Evolutionary conservation across 345 rosid genomes (phyloP).

Genomic region (Hibiscus mutabilis): DNA sequence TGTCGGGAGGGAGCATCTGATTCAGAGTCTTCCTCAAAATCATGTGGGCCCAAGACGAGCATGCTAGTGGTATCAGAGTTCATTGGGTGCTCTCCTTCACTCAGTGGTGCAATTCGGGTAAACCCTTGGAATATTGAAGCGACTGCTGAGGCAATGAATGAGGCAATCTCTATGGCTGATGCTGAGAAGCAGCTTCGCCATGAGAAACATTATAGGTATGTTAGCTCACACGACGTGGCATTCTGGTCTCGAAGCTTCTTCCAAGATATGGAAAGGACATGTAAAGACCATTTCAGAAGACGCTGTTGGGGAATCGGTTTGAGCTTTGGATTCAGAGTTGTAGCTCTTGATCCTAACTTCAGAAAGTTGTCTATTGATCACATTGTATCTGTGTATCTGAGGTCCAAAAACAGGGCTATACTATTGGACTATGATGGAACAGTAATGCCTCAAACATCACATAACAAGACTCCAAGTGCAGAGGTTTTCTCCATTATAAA

Average conservation of each 20-base stretch:
- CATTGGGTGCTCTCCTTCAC: conserved; percentile 80
- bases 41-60: conserved; percentile 48
- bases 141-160: conserved; percentile 69
- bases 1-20: conserved; percentile 56
- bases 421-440: conserved; percentile 71
- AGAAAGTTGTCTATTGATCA: conserved; percentile 48
- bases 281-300: no score
- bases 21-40: conserved; percentile 26
- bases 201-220: conserved; percentile 55
- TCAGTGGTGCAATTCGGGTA: conserved; percentile 70
- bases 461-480: conserved; percentile 51
- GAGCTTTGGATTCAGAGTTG: conserved; percentile 36
- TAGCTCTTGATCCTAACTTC: conserved; percentile 67
- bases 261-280: no score
- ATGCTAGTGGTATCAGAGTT: conserved; percentile 75
- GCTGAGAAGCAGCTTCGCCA: conserved; percentile 74
- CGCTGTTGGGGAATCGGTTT: no score
- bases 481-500: conserved; percentile 47
- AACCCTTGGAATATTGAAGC: conserved; percentile 72
- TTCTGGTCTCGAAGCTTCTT: no score
- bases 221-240: no score
- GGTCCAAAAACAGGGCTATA: conserved; percentile 56
- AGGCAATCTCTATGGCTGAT: conserved; percentile 55
- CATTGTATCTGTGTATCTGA: conserved; percentile 41
- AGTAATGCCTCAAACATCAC: conserved; percentile 59